Conservation (phyloP, 2,329 filamentous ascomycete genomes). For the Alternaria tenuissima region DNA sequence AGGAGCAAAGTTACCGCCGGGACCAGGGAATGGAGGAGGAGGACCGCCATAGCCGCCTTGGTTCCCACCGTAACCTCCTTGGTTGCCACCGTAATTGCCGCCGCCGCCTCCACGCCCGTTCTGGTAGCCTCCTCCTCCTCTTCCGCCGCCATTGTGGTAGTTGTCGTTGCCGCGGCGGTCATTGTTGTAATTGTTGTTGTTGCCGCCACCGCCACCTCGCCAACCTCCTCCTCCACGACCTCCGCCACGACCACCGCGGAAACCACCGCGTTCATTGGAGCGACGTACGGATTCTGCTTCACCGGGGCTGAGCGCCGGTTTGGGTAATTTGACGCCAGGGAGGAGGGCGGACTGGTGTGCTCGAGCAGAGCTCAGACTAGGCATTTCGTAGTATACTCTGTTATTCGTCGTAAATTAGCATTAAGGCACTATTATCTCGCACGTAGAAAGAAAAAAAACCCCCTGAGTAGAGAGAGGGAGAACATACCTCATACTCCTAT, state of each 20-base stretch:
- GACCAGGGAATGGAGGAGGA: neutral
- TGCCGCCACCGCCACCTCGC: conserved; percentile 47
- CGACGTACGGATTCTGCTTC: conserved; percentile 72
- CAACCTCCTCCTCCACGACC: conserved; percentile 26
- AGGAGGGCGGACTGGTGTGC: conserved; percentile 94
- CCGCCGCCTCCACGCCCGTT: conserved; percentile 33
- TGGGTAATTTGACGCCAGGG: conserved; percentile 77
- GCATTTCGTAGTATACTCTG: conserved; percentile 88
- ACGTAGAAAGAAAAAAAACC: neutral
- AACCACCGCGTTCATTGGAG: conserved; percentile 67
- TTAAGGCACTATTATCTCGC: neutral
- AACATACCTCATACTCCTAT: conserved; percentile 82
- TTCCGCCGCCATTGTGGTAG: conserved; percentile 32
- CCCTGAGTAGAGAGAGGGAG: no score
- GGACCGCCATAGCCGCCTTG: conserved; percentile 27
- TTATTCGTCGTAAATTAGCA: conserved; percentile 29
- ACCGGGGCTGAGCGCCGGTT: conserved; percentile 72
- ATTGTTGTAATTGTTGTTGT: conserved; percentile 49
- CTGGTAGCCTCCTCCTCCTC: conserved; percentile 23
- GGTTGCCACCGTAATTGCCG: conserved; percentile 32
- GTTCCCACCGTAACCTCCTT: conserved; percentile 25
- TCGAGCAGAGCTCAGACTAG: conserved; percentile 65
- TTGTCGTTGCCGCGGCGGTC: conserved; percentile 35
- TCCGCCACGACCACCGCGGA: conserved; percentile 28
- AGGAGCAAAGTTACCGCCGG: conserved; percentile 21